These are phyloP conservation scores for Panicum hallii DNA, from an alignment of 202 grass and related monocot species.

Conservation along the genomic window DNA sequence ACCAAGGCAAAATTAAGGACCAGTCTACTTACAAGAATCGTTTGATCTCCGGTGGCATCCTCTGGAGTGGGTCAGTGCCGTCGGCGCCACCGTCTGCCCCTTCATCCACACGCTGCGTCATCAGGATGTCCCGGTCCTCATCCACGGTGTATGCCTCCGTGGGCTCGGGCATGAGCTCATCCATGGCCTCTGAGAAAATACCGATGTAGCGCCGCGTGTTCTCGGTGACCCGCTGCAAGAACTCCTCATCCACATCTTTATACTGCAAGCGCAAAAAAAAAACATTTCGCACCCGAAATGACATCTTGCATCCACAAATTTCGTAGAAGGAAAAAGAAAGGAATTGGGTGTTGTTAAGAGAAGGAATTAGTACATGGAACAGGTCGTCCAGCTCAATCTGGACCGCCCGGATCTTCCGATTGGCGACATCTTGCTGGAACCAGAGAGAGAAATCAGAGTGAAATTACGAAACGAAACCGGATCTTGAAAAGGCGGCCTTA, in stretches of 20 bases:
- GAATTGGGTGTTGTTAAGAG: neutral
- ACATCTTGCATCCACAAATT: constrained; percentile 1
- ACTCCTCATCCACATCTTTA: constrained; percentile 85
- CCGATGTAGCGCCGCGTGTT: constrained; percentile 86
- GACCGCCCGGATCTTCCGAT: constrained; percentile 75
- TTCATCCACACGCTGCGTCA: constrained; percentile 97
- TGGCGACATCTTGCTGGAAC: constrained; percentile 89
- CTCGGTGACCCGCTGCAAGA: constrained; percentile 80
- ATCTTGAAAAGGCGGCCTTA: neutral
- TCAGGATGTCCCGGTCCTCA: constrained; percentile 88
- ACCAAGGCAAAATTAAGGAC: neutral
- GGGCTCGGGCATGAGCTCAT: constrained; percentile 95
- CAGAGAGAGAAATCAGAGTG: constrained; percentile 5
- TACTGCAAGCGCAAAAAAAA: constrained; percentile 43
- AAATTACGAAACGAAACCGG: neutral
- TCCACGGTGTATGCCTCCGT: constrained; percentile 85
- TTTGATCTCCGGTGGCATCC: constrained; percentile 95
- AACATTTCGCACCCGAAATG: constrained; percentile 2
- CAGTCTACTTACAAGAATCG: constrained; percentile 84
- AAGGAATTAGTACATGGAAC: constrained; percentile 59
- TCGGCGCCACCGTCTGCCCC: constrained; percentile 57
- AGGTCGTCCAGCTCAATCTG: constrained; percentile 94
- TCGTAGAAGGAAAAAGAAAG: neutral
- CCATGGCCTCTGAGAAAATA: constrained; percentile 75
- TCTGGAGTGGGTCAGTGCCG: constrained; percentile 69